A percentile compares a stretch with the other conserved stretches of the same genome.
These are phyloP conservation scores for Epithele typhae DNA, from an alignment of 768 basidiomycete genomes.

Conservation along the genomic window DNA sequence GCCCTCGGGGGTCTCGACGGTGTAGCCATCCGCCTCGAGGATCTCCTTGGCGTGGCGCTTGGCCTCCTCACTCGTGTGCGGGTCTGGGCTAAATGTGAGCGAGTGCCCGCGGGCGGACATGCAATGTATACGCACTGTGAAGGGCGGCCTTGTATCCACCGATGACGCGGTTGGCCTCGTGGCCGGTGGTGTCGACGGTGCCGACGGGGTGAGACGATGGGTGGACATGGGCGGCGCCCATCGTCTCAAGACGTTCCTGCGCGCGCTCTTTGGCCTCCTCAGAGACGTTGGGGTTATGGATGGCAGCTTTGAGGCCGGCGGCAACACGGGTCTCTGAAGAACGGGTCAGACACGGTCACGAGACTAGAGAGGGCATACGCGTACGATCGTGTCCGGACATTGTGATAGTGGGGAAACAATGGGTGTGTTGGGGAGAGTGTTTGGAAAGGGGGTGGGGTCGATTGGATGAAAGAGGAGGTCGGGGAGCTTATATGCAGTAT, in stretches of 20 bases:
- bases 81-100: conserved; percentile 29
- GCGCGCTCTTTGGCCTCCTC: conserved; percentile 50
- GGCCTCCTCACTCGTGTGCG: conserved; percentile 41
- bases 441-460: background rate
- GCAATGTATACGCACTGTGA: conserved; percentile 28
- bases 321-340: conserved; percentile 36
- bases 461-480: background rate
- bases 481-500: too few relatives aligned
- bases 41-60: conserved; percentile 53
- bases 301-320: conserved; percentile 54
- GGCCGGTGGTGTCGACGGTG: conserved; percentile 5
- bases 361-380: background rate
- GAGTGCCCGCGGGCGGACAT: background rate
- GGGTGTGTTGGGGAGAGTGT: background rate
- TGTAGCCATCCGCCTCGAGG: conserved; percentile 40
- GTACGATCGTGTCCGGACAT: conserved; percentile 14
- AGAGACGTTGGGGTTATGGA: conserved; percentile 55
- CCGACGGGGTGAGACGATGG: background rate
- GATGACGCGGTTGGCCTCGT: conserved; percentile 24
- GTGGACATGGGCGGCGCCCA: conserved; percentile 26
- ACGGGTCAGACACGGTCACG: background rate
- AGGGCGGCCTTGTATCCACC: conserved; percentile 51
- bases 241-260: conserved; percentile 37
- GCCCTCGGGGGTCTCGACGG: conserved; percentile 25
- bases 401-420: background rate